phyloP scores from a whole-genome alignment of 2,329 filamentous ascomycete species.

The Aspergillus sp. region DNA sequence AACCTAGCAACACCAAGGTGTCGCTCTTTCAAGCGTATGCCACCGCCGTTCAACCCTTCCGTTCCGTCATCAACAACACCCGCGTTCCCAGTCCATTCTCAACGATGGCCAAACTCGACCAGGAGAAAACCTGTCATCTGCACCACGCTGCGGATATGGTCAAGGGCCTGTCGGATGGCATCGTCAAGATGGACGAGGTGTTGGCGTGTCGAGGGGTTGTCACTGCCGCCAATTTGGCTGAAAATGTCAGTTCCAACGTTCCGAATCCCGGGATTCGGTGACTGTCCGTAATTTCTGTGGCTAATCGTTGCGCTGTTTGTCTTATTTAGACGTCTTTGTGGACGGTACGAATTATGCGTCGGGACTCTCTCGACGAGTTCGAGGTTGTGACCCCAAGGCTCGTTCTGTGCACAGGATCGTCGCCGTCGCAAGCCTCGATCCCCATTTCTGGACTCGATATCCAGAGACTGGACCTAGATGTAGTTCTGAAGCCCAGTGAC shows the following conservation, averaged over 20 bases:
- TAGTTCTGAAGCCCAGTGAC: slow-evolving; percentile 54
- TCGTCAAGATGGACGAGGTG: slow-evolving; percentile 38
- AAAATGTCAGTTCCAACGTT: slow-evolving; percentile 25
- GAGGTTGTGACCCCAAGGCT: slow-evolving; percentile 46
- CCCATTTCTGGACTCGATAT: slow-evolving; percentile 43
- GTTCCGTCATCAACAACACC: slow-evolving; percentile 49
- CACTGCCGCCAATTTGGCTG: slow-evolving; percentile 31
- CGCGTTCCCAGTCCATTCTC: slow-evolving; percentile 56
- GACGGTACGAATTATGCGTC: slow-evolving; percentile 32
- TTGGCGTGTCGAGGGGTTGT: slow-evolving; percentile 34
- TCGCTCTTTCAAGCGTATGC: slow-evolving; percentile 60
- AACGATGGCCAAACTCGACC: slow-evolving; percentile 53
- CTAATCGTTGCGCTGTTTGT: slow-evolving; percentile 13
- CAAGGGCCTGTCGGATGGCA: slow-evolving; percentile 45
- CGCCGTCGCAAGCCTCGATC: slow-evolving; percentile 47
- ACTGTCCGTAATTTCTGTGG: neutral
- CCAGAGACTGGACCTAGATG: slow-evolving; percentile 53
- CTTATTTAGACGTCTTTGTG: slow-evolving; percentile 29
- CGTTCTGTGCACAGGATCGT: slow-evolving; percentile 60
- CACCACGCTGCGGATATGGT: slow-evolving; percentile 59
- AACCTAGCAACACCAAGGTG: slow-evolving; percentile 60
- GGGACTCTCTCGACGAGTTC: slow-evolving; percentile 28
- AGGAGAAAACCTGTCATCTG: slow-evolving; percentile 58
- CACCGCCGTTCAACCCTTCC: slow-evolving; percentile 54
- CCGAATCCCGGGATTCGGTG: neutral